Evolutionary conservation across 345 rosid species (phyloP), one percentile per base, ranked within the genome.

Genomic region (Melastoma malabathricum): DNA sequence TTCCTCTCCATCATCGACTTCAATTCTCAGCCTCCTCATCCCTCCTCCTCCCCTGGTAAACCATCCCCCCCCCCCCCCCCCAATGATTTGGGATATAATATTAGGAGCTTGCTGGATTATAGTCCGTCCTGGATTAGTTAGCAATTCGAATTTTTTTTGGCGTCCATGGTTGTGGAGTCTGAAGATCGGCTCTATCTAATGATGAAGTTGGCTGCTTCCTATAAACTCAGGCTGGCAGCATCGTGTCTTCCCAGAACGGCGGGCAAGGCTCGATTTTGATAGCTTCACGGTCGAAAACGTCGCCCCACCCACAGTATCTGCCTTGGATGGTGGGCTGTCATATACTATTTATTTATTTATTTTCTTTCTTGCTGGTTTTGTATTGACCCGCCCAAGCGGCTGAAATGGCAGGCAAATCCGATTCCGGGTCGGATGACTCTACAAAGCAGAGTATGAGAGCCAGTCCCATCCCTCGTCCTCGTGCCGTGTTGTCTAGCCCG

Each of bases 401-500:
- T 34, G 41, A 8, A 56, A 71, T 25, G 47, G 5, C 53, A 46
- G 78, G 69, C 47, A 73, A 62, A 50, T 68, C 62, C 22, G 58
- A 64, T 44, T 18, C 34, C 43, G 15, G 34, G 44, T 20, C 44
- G 3, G 62, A 60, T 14, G 75, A 66, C 56, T 71, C 62, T 27
- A 55, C 64, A 15, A 74, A 55, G 65, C 75, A 70, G 54, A 72
- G 70, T n/a, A 65, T 74, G 18, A 70, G 78, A 61, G 77, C 75
- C 50, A 39, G 74, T 68, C 41, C 72, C 25, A 57, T 77, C 52
- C 74, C 61, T 7, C 89, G 81, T 10, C 89, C 86, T 10, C 81
- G 90, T 43, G 90, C 90, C 58, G 78, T 82, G 46, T 18, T 79
- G 51, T 82, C 90, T 18, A 82, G 90, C 64, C 86, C 81, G 16